Evolutionary conservation across 495 filamentous ascomycete species (phyloP).

Genomic region (Talaromyces proteolyticus): DNA sequence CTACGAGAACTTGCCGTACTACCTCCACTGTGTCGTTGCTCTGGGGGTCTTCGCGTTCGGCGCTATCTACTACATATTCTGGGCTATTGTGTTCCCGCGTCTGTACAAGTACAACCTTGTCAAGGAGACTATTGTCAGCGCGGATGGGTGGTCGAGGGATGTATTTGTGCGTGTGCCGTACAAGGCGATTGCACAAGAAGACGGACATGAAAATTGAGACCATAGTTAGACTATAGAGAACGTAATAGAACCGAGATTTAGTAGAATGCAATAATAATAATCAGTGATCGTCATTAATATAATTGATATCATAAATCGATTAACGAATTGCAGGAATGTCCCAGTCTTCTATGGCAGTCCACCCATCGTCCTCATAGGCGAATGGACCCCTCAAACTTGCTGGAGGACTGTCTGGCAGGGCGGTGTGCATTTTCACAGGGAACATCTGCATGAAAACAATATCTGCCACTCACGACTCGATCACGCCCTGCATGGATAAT

Average conservation of each 20-base stretch:
- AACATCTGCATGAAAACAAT: not conserved
- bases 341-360: conserved; percentile 46
- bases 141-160: conserved; percentile 47
- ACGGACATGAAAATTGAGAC: too few species aligned
- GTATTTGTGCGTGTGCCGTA: conserved; percentile 26
- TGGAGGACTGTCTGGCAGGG: conserved; percentile 23
- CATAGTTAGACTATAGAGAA: too few species aligned
- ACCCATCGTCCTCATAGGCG: conserved; percentile 19
- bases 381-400: conserved; percentile 46
- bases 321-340: too few species aligned
- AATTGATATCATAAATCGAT: not conserved
- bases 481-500: conserved; percentile 1
- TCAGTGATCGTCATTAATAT: not conserved
- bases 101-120: conserved; percentile 52
- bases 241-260: too few species aligned
- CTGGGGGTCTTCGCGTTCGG: conserved; percentile 50
- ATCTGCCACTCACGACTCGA: too few species aligned
- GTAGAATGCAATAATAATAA: conserved; percentile 9
- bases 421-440: not conserved
- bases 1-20: conserved; percentile 59
- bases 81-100: conserved; percentile 48
- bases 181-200: not conserved
- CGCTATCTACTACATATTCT: conserved; percentile 50
- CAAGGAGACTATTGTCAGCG: conserved; percentile 50
- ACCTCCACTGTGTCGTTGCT: conserved; percentile 54